Evolutionary conservation across 805 yeast genomes (phyloP).

Genomic region (Saccharomycopsis javanensis): DNA sequence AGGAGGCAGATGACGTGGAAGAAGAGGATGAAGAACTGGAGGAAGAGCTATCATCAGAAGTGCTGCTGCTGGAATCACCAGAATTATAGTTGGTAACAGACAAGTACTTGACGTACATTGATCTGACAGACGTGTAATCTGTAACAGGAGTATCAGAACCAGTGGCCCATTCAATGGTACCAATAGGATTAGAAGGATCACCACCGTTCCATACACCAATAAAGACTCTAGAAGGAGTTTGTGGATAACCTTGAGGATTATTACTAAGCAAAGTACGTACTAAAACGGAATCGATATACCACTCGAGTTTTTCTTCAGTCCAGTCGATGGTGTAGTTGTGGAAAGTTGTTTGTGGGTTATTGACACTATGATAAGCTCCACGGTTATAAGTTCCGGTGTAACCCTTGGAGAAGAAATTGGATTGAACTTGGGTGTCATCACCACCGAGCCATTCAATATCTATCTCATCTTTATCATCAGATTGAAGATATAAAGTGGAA

Average conservation of each 20-base stretch:
- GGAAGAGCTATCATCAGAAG: slow-evolving; percentile 47
- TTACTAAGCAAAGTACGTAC: slow-evolving; percentile 53
- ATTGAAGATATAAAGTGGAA: slow-evolving; percentile 68
- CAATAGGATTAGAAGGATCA: slow-evolving; percentile 50
- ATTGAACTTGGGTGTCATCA: slow-evolving; percentile 63
- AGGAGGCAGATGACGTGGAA: neutral
- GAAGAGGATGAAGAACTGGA: slow-evolving; percentile 17
- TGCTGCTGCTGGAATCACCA: slow-evolving; percentile 29
- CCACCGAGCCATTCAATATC: slow-evolving; percentile 86
- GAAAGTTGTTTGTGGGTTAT: slow-evolving; percentile 45
- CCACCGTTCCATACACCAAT: slow-evolving; percentile 78
- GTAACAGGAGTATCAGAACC: slow-evolving; percentile 37
- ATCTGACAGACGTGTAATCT: slow-evolving; percentile 58
- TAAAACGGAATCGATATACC: slow-evolving; percentile 63
- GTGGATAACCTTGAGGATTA: slow-evolving; percentile 70
- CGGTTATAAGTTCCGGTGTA: slow-evolving; percentile 67
- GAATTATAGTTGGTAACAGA: slow-evolving; percentile 61
- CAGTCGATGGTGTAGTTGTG: slow-evolving; percentile 83
- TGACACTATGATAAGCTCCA: slow-evolving; percentile 58
- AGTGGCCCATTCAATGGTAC: slow-evolving; percentile 79
- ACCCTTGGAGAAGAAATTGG: slow-evolving; percentile 78
- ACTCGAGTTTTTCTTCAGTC: slow-evolving; percentile 54
- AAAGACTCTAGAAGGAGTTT: slow-evolving; percentile 55
- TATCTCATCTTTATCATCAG: slow-evolving; percentile 67
- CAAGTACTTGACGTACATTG: slow-evolving; percentile 48